Conservation (phyloP, 2,329 filamentous ascomycete species). For the Claviceps sp. region DNA sequence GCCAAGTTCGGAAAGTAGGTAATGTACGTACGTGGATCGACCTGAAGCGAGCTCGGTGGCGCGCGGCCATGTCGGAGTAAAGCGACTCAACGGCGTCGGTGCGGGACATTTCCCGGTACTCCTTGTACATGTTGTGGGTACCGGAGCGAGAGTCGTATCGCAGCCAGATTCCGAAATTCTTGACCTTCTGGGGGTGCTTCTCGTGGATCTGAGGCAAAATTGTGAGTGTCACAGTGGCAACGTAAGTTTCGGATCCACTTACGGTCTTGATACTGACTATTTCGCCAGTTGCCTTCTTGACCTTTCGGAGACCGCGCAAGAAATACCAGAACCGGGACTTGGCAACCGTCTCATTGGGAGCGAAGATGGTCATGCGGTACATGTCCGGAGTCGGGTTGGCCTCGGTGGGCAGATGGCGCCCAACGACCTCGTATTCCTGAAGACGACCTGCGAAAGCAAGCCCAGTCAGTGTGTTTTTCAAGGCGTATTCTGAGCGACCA, state of each 20-base stretch:
- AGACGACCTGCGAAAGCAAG: slow-evolving; percentile 65
- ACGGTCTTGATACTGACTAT: slow-evolving; percentile 95
- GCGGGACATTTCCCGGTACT: slow-evolving; percentile 98
- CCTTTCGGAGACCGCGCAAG: slow-evolving; percentile 96
- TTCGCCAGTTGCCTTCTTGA: slow-evolving; percentile 99
- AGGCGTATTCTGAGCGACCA: too few relatives aligned
- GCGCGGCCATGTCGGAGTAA: slow-evolving; percentile 99
- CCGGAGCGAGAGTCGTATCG: slow-evolving; percentile 99
- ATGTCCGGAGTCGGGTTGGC: slow-evolving; percentile 93
- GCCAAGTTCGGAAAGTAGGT: slow-evolving; percentile 22
- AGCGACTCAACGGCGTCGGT: slow-evolving; percentile 90
- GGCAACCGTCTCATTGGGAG: slow-evolving; percentile 91
- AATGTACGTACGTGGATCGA: slow-evolving; percentile 78
- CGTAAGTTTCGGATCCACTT: slow-evolving; percentile 16
- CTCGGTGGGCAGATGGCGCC: slow-evolving; percentile 97
- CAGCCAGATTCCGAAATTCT: slow-evolving; percentile 99
- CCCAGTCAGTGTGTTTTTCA: neutral
- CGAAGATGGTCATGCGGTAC: slow-evolving; percentile 99
- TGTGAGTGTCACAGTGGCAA: slow-evolving; percentile 5
- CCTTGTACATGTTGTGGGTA: slow-evolving; percentile 99
- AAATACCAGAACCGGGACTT: slow-evolving; percentile 99
- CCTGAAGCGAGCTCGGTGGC: slow-evolving; percentile 92
- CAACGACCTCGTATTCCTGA: slow-evolving; percentile 99
- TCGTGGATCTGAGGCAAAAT: slow-evolving; percentile 61
- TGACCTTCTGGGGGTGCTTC: slow-evolving; percentile 99